phyloP scores from a whole-genome alignment of 2,329 filamentous ascomycete species.

The Paraconiothyrium brasiliense region DNA sequence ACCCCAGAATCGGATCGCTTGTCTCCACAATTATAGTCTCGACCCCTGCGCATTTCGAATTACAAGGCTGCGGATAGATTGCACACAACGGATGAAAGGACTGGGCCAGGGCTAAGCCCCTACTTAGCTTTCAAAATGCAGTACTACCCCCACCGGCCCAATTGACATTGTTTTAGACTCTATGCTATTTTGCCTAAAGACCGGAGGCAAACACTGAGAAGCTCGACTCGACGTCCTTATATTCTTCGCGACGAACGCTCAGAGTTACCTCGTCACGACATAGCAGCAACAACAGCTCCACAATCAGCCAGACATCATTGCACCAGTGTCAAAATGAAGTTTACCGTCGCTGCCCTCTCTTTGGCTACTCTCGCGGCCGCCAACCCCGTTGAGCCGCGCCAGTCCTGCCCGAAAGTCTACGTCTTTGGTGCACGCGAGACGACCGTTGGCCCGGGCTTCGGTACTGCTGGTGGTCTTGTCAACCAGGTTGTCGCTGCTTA shows the following conservation, averaged over 20 bases:
- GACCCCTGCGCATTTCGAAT: constrained; percentile 37
- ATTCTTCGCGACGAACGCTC: constrained; percentile 24
- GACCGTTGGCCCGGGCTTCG: constrained; percentile 52
- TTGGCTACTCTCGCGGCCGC: constrained; percentile 45
- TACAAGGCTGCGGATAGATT: constrained; percentile 41
- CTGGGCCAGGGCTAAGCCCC: constrained; percentile 34
- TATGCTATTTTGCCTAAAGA: constrained; percentile 47
- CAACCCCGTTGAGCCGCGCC: constrained; percentile 47
- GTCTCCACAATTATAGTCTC: constrained; percentile 28
- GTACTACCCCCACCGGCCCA: constrained; percentile 36
- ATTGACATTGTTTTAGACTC: constrained; percentile 27
- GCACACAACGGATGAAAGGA: constrained; percentile 46
- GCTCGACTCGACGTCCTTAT: constrained; percentile 24
- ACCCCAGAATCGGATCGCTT: constrained; percentile 44
- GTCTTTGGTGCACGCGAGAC: constrained; percentile 57
- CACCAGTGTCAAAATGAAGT: constrained; percentile 39
- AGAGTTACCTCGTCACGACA: constrained; percentile 24
- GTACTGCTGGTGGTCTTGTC: constrained; percentile 52
- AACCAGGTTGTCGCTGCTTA: constrained; percentile 53
- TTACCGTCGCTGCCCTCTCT: constrained; percentile 40
- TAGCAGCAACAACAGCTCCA: constrained; percentile 19
- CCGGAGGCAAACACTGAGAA: constrained; percentile 7
- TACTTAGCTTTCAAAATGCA: constrained; percentile 21
- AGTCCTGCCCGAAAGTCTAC: constrained; percentile 55
- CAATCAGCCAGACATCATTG: constrained; percentile 5